Evolutionary conservation across 2,329 filamentous ascomycete genomes (phyloP).

Genomic region (Chaetomium sp.): DNA sequence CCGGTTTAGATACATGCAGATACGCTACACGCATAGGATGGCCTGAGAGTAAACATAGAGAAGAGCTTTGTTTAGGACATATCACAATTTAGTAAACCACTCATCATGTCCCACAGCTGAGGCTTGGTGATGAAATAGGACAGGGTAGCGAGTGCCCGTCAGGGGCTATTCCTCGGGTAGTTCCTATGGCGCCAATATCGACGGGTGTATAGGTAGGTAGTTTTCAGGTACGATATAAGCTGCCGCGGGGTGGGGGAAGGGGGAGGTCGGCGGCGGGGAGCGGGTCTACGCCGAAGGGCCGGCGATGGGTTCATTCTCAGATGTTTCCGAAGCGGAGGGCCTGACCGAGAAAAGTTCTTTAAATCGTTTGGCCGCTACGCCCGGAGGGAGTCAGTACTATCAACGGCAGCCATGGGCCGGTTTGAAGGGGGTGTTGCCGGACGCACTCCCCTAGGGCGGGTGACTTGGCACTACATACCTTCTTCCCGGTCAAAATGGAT

Average conservation of each 20-base stretch:
- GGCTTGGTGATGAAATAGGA: neutral
- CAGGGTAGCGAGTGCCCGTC: neutral
- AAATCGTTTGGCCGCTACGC: slow-evolving; percentile 31
- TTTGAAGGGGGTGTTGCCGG: neutral
- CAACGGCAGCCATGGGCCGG: neutral
- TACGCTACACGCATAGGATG: neutral
- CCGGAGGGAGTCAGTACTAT: neutral
- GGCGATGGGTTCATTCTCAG: slow-evolving; percentile 24
- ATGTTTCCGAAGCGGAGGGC: slow-evolving; percentile 23
- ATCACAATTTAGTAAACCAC: neutral
- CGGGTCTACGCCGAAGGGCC: slow-evolving; percentile 7
- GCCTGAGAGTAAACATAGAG: neutral
- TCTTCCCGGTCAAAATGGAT: slow-evolving; percentile 51
- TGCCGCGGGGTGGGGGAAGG: no score
- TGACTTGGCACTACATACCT: slow-evolving; percentile 34
- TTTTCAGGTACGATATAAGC: neutral
- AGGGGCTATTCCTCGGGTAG: neutral
- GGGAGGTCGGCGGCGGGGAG: neutral
- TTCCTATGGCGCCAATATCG: neutral
- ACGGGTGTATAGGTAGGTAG: neutral
- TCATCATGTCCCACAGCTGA: neutral
- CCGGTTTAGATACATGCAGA: neutral
- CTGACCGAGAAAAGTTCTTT: slow-evolving; percentile 30
- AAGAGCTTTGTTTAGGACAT: neutral
- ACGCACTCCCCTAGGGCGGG: neutral